These are phyloP conservation scores for Pulveroboletus ravenelii DNA, from an alignment of 768 basidiomycete species.

Conservation along the genomic window DNA sequence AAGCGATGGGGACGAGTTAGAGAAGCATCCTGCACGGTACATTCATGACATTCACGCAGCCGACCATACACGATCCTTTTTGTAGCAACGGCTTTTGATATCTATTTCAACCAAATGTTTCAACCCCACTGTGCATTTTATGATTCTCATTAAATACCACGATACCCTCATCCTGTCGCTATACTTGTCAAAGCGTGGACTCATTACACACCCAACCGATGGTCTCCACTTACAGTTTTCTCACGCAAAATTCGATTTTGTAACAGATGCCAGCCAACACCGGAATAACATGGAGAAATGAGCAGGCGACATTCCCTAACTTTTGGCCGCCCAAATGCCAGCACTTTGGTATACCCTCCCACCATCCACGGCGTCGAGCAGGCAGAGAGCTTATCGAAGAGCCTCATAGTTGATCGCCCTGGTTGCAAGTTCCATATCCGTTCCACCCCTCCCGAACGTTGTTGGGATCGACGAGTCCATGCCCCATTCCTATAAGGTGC, in stretches of 20 bases:
- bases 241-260: conserved; percentile 15
- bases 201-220: conserved; percentile 15
- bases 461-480: conserved; percentile 64
- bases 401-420: conserved; percentile 67
- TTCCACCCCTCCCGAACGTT: conserved; percentile 55
- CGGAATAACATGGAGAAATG: too few species aligned
- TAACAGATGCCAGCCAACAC: not conserved
- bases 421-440: conserved; percentile 78
- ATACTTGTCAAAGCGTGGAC: conserved; percentile 25
- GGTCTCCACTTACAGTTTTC: conserved; percentile 4
- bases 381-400: conserved; percentile 40
- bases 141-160: conserved; percentile 27
- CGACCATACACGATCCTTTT: conserved; percentile 11
- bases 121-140: conserved; percentile 28
- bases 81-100: conserved; percentile 22
- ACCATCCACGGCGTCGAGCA: conserved; percentile 1
- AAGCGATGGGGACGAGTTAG: conserved; percentile 4
- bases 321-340: too few species aligned
- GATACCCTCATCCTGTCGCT: conserved; percentile 33
- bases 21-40: conserved; percentile 18
- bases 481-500: conserved; percentile 54
- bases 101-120: conserved; percentile 30
- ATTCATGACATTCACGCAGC: conserved; percentile 26
- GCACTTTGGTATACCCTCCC: too few species aligned
- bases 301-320: too few species aligned